Evolutionary conservation across 768 basidiomycete genomes (phyloP), one percentile per base, ranked within the genome.

Genomic region (Thelephora aurantiotincta): DNA sequence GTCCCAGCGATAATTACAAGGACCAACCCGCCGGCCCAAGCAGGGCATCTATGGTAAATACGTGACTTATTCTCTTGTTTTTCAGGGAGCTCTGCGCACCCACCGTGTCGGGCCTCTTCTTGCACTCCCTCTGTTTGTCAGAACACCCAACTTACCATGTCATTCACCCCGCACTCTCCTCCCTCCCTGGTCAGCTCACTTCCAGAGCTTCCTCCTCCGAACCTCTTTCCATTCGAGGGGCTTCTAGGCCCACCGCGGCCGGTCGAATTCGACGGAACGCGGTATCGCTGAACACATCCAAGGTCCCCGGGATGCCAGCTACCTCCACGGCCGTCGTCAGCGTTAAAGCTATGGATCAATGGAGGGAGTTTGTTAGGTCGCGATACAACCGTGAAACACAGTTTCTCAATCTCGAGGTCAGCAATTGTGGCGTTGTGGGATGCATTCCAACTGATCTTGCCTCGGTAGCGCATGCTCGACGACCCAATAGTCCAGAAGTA

Each of bases 371-470:
- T 55, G 80, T 92, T 35, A 64, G 76, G 51, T 76, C 69, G 50
- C 73, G 89, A 45, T 92, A 77, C 71, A 79, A 86, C 61, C 59
- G 77, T 1, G 76, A 84, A 44, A 59, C 66, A 2, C 75, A 72
- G 54, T 87, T 80, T 59, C 69, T 92, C 35, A 86, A 92, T 59
- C 77, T 92, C 46, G 84, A 88, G 70, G 89, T 88, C 60, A 63
- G 84, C 66, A 20, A 13, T 12, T 35, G 33, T 1, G 22, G 16
- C 46, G 43, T 51, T 16, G 34, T 30, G 26, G 26, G 26, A 9
- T 41, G 26, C 13, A 33, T 37, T 30, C 6, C 34, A 23, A 33
- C 42, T 16, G 11, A 45, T 20, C 43, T 11, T 11, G 23, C 43
- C 12, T 44, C 52, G 12, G 30, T 51, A 92, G 88, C 75, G 77